Evolutionary conservation across 352 stramenopile genomes (phyloP), one percentile per base, ranked within the genome.

Genomic region (Phytophthora citrophthora): DNA sequence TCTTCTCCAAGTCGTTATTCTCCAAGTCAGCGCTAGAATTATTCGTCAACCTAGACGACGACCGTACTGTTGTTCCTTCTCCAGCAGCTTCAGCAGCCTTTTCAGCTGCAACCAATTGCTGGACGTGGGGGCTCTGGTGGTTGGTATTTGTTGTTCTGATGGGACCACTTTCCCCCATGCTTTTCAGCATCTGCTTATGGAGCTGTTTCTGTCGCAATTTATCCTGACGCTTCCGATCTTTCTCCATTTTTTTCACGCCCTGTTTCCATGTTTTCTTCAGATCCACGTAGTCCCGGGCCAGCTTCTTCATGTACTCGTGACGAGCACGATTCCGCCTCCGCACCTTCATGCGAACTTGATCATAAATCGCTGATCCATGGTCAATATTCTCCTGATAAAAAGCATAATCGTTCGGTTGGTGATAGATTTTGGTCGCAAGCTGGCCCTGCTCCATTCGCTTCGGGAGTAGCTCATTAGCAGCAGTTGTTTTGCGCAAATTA

Each of bases 211-310:
- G 74, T 5, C 86, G 79, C 23, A 90, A 45, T 49, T 96, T 96
- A 43, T 94, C 86, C 65, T 93, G 84, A 2, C 85, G 83, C 51
- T 96, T 96, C 12, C 86, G 80, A 50, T 93, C 88, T 55, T 96
- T 96, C 57, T 96, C 88, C 48, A 96, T 77, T 54, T 81, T 90
- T 60, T 95, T 96, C 27, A 96, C 85, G 20, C 85, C 83, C n/a
- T 79, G 39, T 53, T 93, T 92, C 88, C 88, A 96, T 15, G 73
- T 57, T 52, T 90, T 91, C 43, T 95, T 92, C 39, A 94, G 54
- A 12, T 94, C 81, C 5, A 94, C 61, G 39, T 93, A 96, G 23
- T 96, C 88, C 15, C 81, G 73, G 5, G 88, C 86, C 5, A 95
- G 71, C 29, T 75, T 81, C 24, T 89, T 89, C 50, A 93, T 61